Evolutionary conservation across 1,284 basidiomycete species (phyloP).

Genomic region (Cryptococcus sp.): DNA sequence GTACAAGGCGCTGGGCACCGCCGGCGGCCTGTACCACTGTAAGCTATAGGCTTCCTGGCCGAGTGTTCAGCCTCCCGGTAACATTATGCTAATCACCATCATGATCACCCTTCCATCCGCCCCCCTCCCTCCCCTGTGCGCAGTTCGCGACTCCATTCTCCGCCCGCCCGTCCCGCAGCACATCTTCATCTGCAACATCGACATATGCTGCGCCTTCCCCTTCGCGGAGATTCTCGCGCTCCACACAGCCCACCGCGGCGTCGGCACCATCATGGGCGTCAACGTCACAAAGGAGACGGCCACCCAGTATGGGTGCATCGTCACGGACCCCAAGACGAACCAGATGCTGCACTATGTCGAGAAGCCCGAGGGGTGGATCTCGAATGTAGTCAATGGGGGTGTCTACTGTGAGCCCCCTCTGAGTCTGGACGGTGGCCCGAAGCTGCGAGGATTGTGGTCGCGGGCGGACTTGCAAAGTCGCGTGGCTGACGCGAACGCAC

Average conservation of each 20-base stretch:
- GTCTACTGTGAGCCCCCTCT: slow-evolving; percentile 41
- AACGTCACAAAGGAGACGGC: slow-evolving; percentile 53
- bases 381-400: slow-evolving; percentile 54
- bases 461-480: neutral
- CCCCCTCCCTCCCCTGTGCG: neutral
- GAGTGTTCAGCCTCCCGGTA: neutral
- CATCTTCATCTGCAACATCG: slow-evolving; percentile 57
- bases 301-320: slow-evolving; percentile 54
- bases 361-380: slow-evolving; percentile 55
- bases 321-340: slow-evolving; percentile 49
- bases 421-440: neutral
- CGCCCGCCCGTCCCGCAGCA: slow-evolving; percentile 50
- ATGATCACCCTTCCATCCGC: neutral
- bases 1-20: slow-evolving; percentile 54
- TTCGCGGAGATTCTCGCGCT: slow-evolving; percentile 51
- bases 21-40: slow-evolving; percentile 52
- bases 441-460: neutral
- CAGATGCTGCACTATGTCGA: slow-evolving; percentile 54
- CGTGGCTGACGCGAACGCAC: neutral
- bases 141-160: slow-evolving; percentile 55
- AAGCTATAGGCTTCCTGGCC: slow-evolving; percentile 12
- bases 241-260: slow-evolving; percentile 53
- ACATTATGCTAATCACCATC: neutral
- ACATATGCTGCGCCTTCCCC: slow-evolving; percentile 54
- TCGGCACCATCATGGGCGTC: slow-evolving; percentile 54